Base-by-base conservation (phyloP, 2,329 filamentous ascomycete species). In the Cercospora beticola region DNA sequence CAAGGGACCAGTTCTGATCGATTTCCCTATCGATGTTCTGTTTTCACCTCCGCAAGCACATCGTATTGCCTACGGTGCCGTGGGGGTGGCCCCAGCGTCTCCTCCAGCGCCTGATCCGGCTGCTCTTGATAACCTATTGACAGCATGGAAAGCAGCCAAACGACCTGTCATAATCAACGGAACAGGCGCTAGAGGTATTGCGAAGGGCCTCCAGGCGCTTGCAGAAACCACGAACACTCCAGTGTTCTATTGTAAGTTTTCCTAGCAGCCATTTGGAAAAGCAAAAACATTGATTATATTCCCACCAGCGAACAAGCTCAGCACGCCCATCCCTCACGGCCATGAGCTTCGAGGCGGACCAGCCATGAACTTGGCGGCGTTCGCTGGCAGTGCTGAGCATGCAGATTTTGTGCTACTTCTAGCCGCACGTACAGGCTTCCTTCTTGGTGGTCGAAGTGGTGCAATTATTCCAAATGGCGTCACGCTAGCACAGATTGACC, bases 391-490 rank as follows among this genome's bases (percentile, higher is more conserved):
- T 28, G 49, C 78, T 10, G 71, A 77, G 2, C 73, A 76, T 43
- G 80, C 82, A 7, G 83, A 84, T 67, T 75, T 83, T 1, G 70
- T 83, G 5, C 62, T 84, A 3, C 75, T 84, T 0, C 74, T 83
- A 0, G 82, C 40, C 21, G 70, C 65, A 28, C 66, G 70, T 14
- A 72, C 68, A 9, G 70, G 70, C 3, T 72, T 72, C n/a, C 68
- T 72, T 3, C 66, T 72, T 26, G 70, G 66, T 10, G 68, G 68
- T 12, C 30, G 68, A 28, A 64, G 68, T 46, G 70, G 70, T 31
- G 70, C 70, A 52, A 66, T 72, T 26, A 77, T 84, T 7, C 82
- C 82, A 0, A 76, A 74, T 1, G 71, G 71, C 23, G 81, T 79
- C 70, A 80, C 76, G 40, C 72, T 83, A 16, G 74, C 82, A 2